Evolutionary conservation across 1,139 yeast genomes (phyloP).

Genomic region (Geotrichum cucujoidarum): DNA sequence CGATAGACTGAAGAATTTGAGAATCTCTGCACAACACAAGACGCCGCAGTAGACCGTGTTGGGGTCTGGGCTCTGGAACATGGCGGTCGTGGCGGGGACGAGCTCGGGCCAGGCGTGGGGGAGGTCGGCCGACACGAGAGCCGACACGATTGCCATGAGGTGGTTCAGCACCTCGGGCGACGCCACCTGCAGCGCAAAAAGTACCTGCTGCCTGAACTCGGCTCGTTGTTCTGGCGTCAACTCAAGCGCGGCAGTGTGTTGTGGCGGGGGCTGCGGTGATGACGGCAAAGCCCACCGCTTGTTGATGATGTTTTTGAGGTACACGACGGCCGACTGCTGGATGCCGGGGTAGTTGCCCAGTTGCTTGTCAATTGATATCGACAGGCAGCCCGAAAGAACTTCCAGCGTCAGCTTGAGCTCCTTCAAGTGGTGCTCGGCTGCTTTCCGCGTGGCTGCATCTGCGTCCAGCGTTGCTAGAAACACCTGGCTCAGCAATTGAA

Average conservation of each 20-base stretch:
- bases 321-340: constrained; percentile 78
- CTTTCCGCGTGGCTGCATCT: constrained; percentile 54
- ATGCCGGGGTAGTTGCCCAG: constrained; percentile 47
- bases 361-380: constrained; percentile 54
- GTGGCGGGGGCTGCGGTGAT: not conserved
- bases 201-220: constrained; percentile 15
- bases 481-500: constrained; percentile 20
- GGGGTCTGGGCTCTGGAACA: constrained; percentile 14
- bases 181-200: constrained; percentile 14
- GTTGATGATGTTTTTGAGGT: constrained; percentile 70
- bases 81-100: constrained; percentile 12
- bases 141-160: constrained; percentile 13
- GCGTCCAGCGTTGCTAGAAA: constrained; percentile 78
- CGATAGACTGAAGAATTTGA: constrained; percentile 7
- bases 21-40: constrained; percentile 11
- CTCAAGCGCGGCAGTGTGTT: constrained; percentile 2
- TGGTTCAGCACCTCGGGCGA: constrained; percentile 16
- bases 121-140: constrained; percentile 8
- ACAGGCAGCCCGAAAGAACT: constrained; percentile 82
- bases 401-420: constrained; percentile 53
- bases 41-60: constrained; percentile 16
- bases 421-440: constrained; percentile 64
- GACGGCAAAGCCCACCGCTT: constrained; percentile 50
- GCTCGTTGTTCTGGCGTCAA: not conserved
- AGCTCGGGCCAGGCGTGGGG: constrained; percentile 17